Conservation (phyloP, 2,329 filamentous ascomycete species). For the Corinectria fuckeliana region DNA sequence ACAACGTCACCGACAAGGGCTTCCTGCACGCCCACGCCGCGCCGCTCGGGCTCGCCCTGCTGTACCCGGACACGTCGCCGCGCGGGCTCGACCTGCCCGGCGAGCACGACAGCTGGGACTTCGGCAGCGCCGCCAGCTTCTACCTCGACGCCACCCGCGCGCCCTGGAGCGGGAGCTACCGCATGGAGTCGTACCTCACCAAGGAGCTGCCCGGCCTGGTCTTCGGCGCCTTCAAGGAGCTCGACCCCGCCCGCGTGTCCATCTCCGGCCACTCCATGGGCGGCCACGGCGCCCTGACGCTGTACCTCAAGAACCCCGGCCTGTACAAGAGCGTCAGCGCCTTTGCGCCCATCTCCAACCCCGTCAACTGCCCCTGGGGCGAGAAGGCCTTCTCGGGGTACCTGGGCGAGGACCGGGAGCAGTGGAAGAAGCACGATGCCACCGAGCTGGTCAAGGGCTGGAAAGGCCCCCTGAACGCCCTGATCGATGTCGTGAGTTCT, state of each 20-base stretch:
- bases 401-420: conserved; percentile 76
- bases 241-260: conserved; percentile 75
- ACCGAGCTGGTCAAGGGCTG: conserved; percentile 84
- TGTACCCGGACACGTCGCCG: conserved; percentile 95
- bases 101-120: conserved; percentile 90
- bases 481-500: conserved; percentile 82
- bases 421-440: conserved; percentile 90
- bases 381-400: conserved; percentile 95
- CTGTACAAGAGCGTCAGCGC: conserved; percentile 89
- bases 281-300: conserved; percentile 89
- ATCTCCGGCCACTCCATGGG: conserved; percentile 98
- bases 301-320: conserved; percentile 91
- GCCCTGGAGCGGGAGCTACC: conserved; percentile 81
- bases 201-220: conserved; percentile 82
- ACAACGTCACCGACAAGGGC: conserved; percentile 82
- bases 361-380: conserved; percentile 86
- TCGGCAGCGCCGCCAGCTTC: conserved; percentile 91
- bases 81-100: conserved; percentile 80
- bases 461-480: conserved; percentile 73
- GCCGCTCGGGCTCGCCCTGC: conserved; percentile 83
- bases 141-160: conserved; percentile 85
- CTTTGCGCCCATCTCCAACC: conserved; percentile 90
- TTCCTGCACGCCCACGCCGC: conserved; percentile 89
- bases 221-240: conserved; percentile 71
- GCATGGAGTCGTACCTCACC: conserved; percentile 95